Conservation (phyloP, 2,329 filamentous ascomycete genomes). For the Chaetothyriales sp. region DNA sequence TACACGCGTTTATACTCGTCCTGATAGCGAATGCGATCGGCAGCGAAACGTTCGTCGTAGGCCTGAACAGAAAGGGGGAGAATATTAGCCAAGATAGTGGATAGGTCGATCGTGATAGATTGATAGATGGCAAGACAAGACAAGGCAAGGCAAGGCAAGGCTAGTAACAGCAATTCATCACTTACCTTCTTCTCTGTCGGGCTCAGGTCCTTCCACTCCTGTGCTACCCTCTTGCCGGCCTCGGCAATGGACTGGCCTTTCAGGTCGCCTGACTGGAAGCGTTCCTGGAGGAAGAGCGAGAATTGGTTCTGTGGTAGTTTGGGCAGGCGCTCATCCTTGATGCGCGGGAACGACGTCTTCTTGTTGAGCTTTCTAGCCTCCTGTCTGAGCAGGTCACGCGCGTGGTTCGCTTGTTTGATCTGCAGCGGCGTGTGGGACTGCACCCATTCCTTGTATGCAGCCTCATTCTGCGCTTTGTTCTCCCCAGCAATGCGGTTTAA, state of each 20-base stretch:
- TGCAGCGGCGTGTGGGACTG: conserved; percentile 38
- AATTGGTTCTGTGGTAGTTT: conserved; percentile 30
- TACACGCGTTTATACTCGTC: conserved; percentile 25
- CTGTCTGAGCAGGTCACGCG: conserved; percentile 28
- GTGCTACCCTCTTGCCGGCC: conserved; percentile 24
- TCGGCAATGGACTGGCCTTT: conserved; percentile 31
- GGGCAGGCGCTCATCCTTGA: conserved; percentile 41
- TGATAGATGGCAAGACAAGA: neutral
- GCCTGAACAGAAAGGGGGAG: conserved; percentile 8
- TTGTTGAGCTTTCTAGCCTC: conserved; percentile 7
- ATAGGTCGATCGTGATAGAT: neutral
- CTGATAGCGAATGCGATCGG: conserved; percentile 22
- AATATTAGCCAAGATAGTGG: conserved; percentile 1
- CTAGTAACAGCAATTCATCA: neutral
- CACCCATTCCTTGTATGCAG: conserved; percentile 40
- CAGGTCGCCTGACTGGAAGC: conserved; percentile 35
- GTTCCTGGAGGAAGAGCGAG: conserved; percentile 31
- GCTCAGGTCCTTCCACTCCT: conserved; percentile 35
- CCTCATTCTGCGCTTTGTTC: conserved; percentile 29
- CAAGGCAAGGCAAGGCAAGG: neutral
- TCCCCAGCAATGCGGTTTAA: conserved; percentile 37
- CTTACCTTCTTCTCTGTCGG: conserved; percentile 25
- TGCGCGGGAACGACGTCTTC: conserved; percentile 12
- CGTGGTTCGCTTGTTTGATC: conserved; percentile 45
- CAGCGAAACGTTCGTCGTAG: conserved; percentile 18